Evolutionary conservation across 176 grass and related monocot species (phyloP).

Genomic region (Bromus sterilis): DNA sequence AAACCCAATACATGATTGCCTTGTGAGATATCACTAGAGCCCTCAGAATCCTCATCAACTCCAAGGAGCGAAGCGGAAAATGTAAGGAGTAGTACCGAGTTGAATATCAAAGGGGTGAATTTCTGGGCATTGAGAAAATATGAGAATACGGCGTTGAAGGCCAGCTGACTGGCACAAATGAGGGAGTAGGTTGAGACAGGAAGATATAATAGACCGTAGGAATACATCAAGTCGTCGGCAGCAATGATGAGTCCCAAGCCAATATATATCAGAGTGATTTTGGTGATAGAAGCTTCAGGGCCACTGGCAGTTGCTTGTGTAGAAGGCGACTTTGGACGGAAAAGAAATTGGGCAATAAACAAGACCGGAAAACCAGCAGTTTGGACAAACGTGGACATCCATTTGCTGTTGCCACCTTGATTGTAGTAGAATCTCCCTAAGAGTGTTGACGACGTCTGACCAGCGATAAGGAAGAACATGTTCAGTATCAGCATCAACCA

Average conservation of each 20-base stretch:
- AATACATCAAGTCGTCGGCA: slow-evolving; percentile 88
- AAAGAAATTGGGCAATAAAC: slow-evolving; percentile 41
- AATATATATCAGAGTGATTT: slow-evolving; percentile 63
- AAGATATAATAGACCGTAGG: slow-evolving; percentile 79
- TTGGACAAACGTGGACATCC: slow-evolving; percentile 75
- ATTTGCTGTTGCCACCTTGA: slow-evolving; percentile 90
- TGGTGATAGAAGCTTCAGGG: slow-evolving; percentile 23
- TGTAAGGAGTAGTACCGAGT: slow-evolving; percentile 72
- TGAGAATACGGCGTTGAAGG: slow-evolving; percentile 82
- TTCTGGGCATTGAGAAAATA: slow-evolving; percentile 85
- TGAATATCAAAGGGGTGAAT: slow-evolving; percentile 65
- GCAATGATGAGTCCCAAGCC: slow-evolving; percentile 71
- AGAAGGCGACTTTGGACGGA: slow-evolving; percentile 33
- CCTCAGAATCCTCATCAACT: slow-evolving; percentile 39
- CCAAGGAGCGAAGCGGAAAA: slow-evolving; percentile 77
- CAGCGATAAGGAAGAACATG: slow-evolving; percentile 64
- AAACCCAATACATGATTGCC: slow-evolving; percentile 58
- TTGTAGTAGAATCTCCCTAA: slow-evolving; percentile 93
- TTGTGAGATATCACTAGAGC: slow-evolving; percentile 11
- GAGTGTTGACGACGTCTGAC: slow-evolving; percentile 59
- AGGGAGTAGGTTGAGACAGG: slow-evolving; percentile 91
- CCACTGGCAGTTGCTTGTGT: neutral
- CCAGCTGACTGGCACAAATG: slow-evolving; percentile 89
- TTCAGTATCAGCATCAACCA: slow-evolving; percentile 57
- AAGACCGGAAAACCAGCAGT: slow-evolving; percentile 68